Conservation (phyloP, 2,329 filamentous ascomycete genomes). For the Aspergillus costaricaensis region DNA sequence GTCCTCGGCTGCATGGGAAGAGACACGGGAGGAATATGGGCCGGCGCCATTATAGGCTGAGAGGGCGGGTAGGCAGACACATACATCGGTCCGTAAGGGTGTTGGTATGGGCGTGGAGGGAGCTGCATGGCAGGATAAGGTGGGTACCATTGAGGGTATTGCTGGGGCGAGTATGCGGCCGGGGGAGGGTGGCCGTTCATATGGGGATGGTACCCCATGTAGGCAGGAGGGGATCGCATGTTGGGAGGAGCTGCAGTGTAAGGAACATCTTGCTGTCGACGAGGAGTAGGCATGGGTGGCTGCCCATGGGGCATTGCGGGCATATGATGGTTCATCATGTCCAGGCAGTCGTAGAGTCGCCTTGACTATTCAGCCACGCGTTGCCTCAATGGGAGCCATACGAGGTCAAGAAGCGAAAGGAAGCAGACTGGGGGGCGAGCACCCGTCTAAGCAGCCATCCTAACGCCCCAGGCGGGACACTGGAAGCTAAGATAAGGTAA, state of each 20-base stretch:
- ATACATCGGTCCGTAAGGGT: constrained; percentile 45
- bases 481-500: constrained; percentile 5
- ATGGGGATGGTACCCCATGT: constrained; percentile 60
- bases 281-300: constrained; percentile 52
- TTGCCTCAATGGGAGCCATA: constrained; percentile 46
- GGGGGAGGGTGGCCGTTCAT: constrained; percentile 56
- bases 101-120: constrained; percentile 43
- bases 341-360: constrained; percentile 33
- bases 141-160: constrained; percentile 50
- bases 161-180: constrained; percentile 45
- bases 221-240: constrained; percentile 60
- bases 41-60: constrained; percentile 43
- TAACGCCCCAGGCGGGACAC: constrained; percentile 25
- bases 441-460: constrained; percentile 41
- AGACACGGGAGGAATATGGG: constrained; percentile 38
- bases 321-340: constrained; percentile 50
- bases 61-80: constrained; percentile 48
- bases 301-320: constrained; percentile 50
- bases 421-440: constrained; percentile 20
- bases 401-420: constrained; percentile 30
- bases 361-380: constrained; percentile 41
- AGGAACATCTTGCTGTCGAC: constrained; percentile 49
- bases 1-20: constrained; percentile 40
- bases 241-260: constrained; percentile 50
- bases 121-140: constrained; percentile 45